Evolutionary conservation across 176 grass and related monocot genomes (phyloP), one percentile per base, ranked within the genome.

Genomic region (Canna indica): DNA sequence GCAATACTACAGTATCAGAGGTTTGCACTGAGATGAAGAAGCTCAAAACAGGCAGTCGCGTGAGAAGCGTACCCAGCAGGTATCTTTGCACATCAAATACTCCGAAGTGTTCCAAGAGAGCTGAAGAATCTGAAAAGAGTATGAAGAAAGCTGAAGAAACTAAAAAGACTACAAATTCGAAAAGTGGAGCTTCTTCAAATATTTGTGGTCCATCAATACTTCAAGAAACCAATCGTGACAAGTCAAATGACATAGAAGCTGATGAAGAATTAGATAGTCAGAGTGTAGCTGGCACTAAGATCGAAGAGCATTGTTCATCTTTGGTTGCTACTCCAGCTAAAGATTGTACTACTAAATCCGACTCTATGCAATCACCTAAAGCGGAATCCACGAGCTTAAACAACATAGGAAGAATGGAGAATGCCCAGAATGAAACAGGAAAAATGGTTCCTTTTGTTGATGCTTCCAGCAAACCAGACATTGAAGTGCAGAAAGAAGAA

Each of bases 51-150:
- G 60, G 70, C 45, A 83, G 85, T 48, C 36, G 20, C 17, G 69
- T 15, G 34, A 77, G 83, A 42, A 81, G 75, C 61, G 90, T 99
- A 67, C 86, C 89, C 1, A 99, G 89, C 77, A 83, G 94, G 79
- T 99, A 99, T 73, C 63, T 93, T 38, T 32, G 68, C 14, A 76
- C 71, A 45, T 15, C 73, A 24, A 30, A 57, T 32, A 80, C 27
- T 36, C 59, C 76, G 7, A 90, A 78, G 61, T 76, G 14, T 26
- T 50, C 12, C 0, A 87, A 84, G 71, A 72, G 12, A 45, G 67
- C 25, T 1, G 63, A 64, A 34, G 61, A 81, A 34, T 84, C 80
- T 29, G 68, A 42, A 69, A 33, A 32, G 34, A 77, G 10, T 26
- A 73, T 1, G 35, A 85, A 90, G 66, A 92, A 75, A 60, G 35